Evolutionary conservation across 2,329 filamentous ascomycete genomes (phyloP).

Genomic region (Penicillium sp.): DNA sequence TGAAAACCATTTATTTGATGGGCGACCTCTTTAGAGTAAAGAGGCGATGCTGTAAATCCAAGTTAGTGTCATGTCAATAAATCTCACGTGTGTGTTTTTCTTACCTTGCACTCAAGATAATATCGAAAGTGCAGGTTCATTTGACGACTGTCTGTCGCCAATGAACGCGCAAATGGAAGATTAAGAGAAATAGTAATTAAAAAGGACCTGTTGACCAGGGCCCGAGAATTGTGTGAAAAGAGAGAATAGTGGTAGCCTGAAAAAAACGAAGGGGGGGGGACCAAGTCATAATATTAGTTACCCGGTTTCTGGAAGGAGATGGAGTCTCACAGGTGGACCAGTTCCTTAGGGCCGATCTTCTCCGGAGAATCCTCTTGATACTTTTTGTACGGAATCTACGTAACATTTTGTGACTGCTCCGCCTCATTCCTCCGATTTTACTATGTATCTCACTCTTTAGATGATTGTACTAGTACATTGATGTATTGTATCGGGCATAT

Average conservation of each 20-base stretch:
- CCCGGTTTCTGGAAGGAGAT: slow-evolving; percentile 23
- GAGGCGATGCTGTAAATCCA: slow-evolving; percentile 47
- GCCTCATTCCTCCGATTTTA: neutral
- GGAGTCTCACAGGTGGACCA: slow-evolving; percentile 23
- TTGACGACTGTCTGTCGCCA: slow-evolving; percentile 86
- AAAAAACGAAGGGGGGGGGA: slow-evolving; percentile 9
- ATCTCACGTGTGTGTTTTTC: slow-evolving; percentile 30
- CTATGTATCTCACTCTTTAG: neutral
- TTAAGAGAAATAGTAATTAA: slow-evolving; percentile 7
- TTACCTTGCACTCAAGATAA: slow-evolving; percentile 62
- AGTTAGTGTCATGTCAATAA: neutral
- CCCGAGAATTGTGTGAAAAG: neutral
- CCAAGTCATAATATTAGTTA: slow-evolving; percentile 5
- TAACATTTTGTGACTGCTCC: neutral
- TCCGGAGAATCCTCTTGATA: slow-evolving; percentile 24
- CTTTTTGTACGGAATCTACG: too few species aligned
- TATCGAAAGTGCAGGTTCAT: slow-evolving; percentile 89
- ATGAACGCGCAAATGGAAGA: slow-evolving; percentile 67
- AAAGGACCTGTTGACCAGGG: slow-evolving; percentile 10
- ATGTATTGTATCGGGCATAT: neutral
- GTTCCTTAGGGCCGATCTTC: slow-evolving; percentile 24
- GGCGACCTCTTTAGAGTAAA: slow-evolving; percentile 63
- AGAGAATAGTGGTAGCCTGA: slow-evolving; percentile 9
- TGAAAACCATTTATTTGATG: slow-evolving; percentile 83
- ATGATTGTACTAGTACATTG: neutral